phyloP scores from a whole-genome alignment of 2,329 filamentous ascomycete genomes.

The Pseudogymnoascus sp. region DNA sequence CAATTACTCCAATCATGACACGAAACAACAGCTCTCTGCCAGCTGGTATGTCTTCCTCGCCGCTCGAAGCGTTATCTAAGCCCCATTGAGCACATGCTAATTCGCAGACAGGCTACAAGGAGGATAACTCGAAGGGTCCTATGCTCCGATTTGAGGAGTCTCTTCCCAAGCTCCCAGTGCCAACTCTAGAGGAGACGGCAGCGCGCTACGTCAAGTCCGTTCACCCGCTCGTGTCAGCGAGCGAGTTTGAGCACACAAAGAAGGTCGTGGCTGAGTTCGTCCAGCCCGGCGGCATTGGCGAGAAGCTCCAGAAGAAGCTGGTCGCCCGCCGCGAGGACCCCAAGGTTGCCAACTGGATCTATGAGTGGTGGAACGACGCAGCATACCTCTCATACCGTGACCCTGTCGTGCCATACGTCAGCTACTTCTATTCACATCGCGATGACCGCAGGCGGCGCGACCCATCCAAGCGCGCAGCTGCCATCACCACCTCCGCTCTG shows the following conservation, averaged over 20 bases:
- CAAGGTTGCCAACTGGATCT: slow-evolving; percentile 83
- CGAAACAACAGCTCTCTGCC: slow-evolving; percentile 51
- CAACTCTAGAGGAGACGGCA: slow-evolving; percentile 73
- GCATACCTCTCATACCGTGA: slow-evolving; percentile 92
- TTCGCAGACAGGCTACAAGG: slow-evolving; percentile 55
- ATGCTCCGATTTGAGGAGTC: slow-evolving; percentile 83
- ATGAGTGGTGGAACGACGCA: slow-evolving; percentile 96
- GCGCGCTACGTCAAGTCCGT: slow-evolving; percentile 73
- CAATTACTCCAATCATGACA: slow-evolving; percentile 45
- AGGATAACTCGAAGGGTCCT: slow-evolving; percentile 67
- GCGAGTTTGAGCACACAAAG: slow-evolving; percentile 64
- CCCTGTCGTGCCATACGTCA: slow-evolving; percentile 94
- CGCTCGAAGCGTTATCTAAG: slow-evolving; percentile 10
- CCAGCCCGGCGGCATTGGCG: slow-evolving; percentile 73
- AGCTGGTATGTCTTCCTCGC: slow-evolving; percentile 33
- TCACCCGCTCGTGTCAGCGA: slow-evolving; percentile 59
- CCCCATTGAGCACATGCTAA: slow-evolving; percentile 14
- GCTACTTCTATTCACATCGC: slow-evolving; percentile 97
- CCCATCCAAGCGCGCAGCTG: slow-evolving; percentile 85
- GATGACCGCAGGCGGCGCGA: slow-evolving; percentile 83
- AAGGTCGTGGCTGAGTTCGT: slow-evolving; percentile 84
- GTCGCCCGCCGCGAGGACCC: slow-evolving; percentile 70
- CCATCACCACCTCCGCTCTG: slow-evolving; percentile 73
- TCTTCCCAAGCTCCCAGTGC: slow-evolving; percentile 70
- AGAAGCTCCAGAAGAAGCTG: slow-evolving; percentile 80